Conservation (phyloP, 108 stramenopile genomes). For the Cyclotella cryptica region DNA sequence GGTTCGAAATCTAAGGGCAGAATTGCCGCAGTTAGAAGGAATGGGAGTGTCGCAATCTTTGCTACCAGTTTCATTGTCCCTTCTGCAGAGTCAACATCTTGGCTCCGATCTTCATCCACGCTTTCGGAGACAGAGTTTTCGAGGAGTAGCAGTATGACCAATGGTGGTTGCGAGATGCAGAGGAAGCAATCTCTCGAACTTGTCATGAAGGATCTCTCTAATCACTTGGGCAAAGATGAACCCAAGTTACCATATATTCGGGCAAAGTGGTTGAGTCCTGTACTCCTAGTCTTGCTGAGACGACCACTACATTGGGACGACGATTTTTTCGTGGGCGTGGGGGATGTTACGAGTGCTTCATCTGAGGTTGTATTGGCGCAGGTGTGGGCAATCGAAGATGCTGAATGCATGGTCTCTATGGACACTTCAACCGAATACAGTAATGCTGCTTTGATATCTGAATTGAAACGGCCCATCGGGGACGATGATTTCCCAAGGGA, state of each 20-base stretch:
- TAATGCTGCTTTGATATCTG: slow-evolving; percentile 21
- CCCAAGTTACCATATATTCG: slow-evolving; percentile 28
- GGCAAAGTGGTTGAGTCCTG: slow-evolving; percentile 42
- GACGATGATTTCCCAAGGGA: slow-evolving; percentile 29
- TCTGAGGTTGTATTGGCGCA: slow-evolving; percentile 40
- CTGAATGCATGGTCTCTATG: neutral
- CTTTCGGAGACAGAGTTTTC: slow-evolving; percentile 8
- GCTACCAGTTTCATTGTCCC: slow-evolving; percentile 20
- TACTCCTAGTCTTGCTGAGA: slow-evolving; percentile 36
- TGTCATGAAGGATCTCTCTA: slow-evolving; percentile 7
- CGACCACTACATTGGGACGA: slow-evolving; percentile 39
- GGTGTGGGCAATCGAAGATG: slow-evolving; percentile 44
- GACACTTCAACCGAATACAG: neutral
- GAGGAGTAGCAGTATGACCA: neutral
- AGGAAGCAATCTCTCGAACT: slow-evolving; percentile 11
- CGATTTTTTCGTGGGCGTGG: neutral
- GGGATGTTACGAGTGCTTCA: neutral
- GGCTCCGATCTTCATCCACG: neutral
- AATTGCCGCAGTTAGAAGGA: slow-evolving; percentile 26
- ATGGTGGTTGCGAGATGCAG: neutral
- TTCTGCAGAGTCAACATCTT: neutral
- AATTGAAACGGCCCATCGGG: slow-evolving; percentile 39
- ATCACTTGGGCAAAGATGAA: neutral
- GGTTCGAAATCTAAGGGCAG: slow-evolving; percentile 45
- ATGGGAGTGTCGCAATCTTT: slow-evolving; percentile 44